phyloP scores from a whole-genome alignment of 1,284 basidiomycete species.

The Prillingera fragicola region DNA sequence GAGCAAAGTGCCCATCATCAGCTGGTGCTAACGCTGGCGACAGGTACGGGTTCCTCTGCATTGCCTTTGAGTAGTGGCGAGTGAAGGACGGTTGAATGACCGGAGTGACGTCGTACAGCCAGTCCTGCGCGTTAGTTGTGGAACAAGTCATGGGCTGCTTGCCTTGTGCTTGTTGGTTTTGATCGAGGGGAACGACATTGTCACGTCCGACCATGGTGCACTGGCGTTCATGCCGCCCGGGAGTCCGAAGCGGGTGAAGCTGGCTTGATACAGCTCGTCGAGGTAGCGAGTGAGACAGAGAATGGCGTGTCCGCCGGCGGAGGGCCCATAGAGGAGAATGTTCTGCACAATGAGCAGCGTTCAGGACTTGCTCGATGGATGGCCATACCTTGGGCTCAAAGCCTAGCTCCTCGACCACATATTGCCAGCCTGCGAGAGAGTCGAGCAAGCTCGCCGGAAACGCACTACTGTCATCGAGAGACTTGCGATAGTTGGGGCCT shows the following conservation, averaged over 20 bases:
- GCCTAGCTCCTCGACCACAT: slow-evolving; percentile 9
- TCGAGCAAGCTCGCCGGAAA: slow-evolving; percentile 12
- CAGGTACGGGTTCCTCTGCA: slow-evolving; percentile 7
- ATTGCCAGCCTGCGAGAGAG: slow-evolving; percentile 13
- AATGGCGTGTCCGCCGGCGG: slow-evolving; percentile 8
- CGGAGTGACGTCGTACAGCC: neutral
- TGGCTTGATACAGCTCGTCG: slow-evolving; percentile 7
- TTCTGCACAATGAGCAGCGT: slow-evolving; percentile 4
- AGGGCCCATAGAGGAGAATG: slow-evolving; percentile 11
- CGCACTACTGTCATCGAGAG: slow-evolving; percentile 5
- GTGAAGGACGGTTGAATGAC: slow-evolving; percentile 4
- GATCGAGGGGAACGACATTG: slow-evolving; percentile 7
- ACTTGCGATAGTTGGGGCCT: slow-evolving; percentile 18
- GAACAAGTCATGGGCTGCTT: neutral
- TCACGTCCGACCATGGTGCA: slow-evolving; percentile 8
- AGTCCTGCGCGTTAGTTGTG: slow-evolving; percentile 6
- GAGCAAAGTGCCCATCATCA: slow-evolving; percentile 6
- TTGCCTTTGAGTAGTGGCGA: slow-evolving; percentile 3
- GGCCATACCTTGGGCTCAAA: slow-evolving; percentile 12
- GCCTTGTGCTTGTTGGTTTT: slow-evolving; percentile 10
- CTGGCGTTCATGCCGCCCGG: slow-evolving; percentile 7
- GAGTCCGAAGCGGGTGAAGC: slow-evolving; percentile 5
- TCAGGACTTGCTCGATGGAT: neutral
- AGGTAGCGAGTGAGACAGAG: slow-evolving; percentile 13
- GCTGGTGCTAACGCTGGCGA: slow-evolving; percentile 7